Base-by-base conservation (phyloP, 331 rosid species). In the Stylosanthes scabra region DNA sequence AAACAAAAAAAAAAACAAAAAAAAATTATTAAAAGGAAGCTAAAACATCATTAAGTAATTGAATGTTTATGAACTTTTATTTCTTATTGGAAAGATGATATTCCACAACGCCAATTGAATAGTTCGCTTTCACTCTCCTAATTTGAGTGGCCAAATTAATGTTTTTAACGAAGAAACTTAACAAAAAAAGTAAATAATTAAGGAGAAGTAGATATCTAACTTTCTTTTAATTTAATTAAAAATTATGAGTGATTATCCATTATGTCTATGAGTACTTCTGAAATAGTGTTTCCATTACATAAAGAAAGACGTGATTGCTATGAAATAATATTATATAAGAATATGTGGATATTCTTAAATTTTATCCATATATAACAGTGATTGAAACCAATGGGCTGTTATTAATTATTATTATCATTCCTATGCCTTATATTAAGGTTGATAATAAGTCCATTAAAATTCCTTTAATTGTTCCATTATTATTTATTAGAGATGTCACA, bases 401-500 rank as follows among this genome's bases (percentile, higher is more conserved):
- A n/a, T n/a, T n/a, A n/a, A n/a, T n/a, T n/a, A n/a, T 6, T 31
- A 31, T 31, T 31, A 1, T 31, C 4, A 31, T 3, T 31, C 37
- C 37, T 31, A 31, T 31, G 37, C 37, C 37, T 31, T 31, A 31
- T 31, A 31, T 31, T 31, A 31, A 31, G 37, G 37, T 3, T 31
- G 37, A n/a, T n/a, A n/a, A 31, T 31, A 3, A 31, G 37, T 3
- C 37, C 37, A 31, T 31, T 31, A 31, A 31, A 31, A 31, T 31
- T 31, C 37, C 37, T 31, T 31, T 7, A 72, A 46, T 66, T 14
- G 14, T 47, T 13, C 25, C 13, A 58, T 72, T 67, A 59, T 74
- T 74, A 63, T 47, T 72, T 67, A 59, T 74, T 74, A 63, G 41
- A n/a, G 27, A 11, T 12, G 74, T 69, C 62, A 70, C 29, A 15